These are phyloP conservation scores for Curvularia sp. DNA, from an alignment of 2,329 filamentous ascomycete genomes.

Conservation along the genomic window DNA sequence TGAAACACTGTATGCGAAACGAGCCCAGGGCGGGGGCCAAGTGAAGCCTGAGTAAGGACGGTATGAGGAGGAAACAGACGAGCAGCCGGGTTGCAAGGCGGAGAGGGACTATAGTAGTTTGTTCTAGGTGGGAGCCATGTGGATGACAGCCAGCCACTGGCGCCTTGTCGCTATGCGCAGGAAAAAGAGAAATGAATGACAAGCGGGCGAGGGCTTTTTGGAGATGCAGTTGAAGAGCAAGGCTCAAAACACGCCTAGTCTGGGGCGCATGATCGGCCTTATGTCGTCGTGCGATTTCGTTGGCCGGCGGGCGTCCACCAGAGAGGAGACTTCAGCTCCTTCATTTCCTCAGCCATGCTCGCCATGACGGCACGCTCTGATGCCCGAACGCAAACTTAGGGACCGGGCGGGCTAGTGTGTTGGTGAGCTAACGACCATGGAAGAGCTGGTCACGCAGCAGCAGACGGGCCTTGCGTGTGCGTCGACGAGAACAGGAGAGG, in stretches of 20 bases:
- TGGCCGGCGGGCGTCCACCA: constrained; percentile 33
- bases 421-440: not conserved
- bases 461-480: constrained; percentile 15
- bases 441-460: not conserved
- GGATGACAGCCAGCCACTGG: constrained; percentile 35
- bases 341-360: constrained; percentile 38
- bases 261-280: constrained; percentile 31
- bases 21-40: constrained; percentile 29
- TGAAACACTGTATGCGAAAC: constrained; percentile 40
- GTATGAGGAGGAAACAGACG: constrained; percentile 24
- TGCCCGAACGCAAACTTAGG: constrained; percentile 17
- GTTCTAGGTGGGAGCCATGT: constrained; percentile 26
- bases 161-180: constrained; percentile 25
- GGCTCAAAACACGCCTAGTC: constrained; percentile 40
- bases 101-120: constrained; percentile 13
- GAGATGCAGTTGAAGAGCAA: constrained; percentile 28
- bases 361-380: constrained; percentile 13
- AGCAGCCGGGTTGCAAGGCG: constrained; percentile 24
- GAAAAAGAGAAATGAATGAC: constrained; percentile 26
- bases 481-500: constrained; percentile 2
- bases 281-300: constrained; percentile 33
- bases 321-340: constrained; percentile 30
- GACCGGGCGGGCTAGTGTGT: constrained; percentile 14
- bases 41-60: constrained; percentile 31
- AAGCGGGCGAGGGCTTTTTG: constrained; percentile 18